A percentile compares a stretch with the other conserved stretches of the same genome.
Evolutionary conservation across 2,329 filamentous ascomycete genomes (phyloP).

Genomic region (Aspergillus sp.): DNA sequence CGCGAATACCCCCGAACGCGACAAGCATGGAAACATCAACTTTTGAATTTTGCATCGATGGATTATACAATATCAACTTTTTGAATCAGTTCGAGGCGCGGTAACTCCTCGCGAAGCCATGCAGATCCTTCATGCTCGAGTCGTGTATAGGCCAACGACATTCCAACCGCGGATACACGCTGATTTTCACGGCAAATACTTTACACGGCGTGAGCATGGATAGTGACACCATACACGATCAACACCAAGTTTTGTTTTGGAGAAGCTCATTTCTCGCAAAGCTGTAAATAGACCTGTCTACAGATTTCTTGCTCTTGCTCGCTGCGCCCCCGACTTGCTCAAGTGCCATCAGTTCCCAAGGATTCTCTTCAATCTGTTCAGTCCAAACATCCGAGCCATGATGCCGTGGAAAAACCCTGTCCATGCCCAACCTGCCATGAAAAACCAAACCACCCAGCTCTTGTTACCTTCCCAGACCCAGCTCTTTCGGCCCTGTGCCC

Average conservation of each 20-base stretch:
- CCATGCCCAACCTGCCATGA: conserved; percentile 53
- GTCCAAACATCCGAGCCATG: conserved; percentile 58
- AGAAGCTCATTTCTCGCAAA: neutral
- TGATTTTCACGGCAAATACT: conserved; percentile 22
- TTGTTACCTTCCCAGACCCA: conserved; percentile 57
- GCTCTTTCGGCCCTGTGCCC: conserved; percentile 40
- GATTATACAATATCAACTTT: neutral
- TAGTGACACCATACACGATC: neutral
- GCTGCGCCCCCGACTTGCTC: too few species aligned
- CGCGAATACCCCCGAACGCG: conserved; percentile 39
- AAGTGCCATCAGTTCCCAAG: conserved; percentile 11
- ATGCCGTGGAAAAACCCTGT: conserved; percentile 43
- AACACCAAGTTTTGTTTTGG: neutral
- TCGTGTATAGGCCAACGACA: neutral
- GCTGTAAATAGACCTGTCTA: neutral
- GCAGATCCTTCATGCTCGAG: neutral
- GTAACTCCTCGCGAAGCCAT: neutral
- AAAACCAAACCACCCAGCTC: conserved; percentile 57
- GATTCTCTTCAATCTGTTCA: conserved; percentile 50
- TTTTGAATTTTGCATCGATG: neutral
- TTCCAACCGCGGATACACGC: neutral
- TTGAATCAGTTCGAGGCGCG: neutral
- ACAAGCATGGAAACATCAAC: neutral
- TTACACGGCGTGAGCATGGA: conserved; percentile 21
- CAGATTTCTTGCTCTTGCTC: too few species aligned